A percentile compares a stretch with the other conserved stretches of the same genome.
Evolutionary conservation across 1,284 basidiomycete genomes (phyloP).

Genomic region (Pyrrhoderma lamaoense): DNA sequence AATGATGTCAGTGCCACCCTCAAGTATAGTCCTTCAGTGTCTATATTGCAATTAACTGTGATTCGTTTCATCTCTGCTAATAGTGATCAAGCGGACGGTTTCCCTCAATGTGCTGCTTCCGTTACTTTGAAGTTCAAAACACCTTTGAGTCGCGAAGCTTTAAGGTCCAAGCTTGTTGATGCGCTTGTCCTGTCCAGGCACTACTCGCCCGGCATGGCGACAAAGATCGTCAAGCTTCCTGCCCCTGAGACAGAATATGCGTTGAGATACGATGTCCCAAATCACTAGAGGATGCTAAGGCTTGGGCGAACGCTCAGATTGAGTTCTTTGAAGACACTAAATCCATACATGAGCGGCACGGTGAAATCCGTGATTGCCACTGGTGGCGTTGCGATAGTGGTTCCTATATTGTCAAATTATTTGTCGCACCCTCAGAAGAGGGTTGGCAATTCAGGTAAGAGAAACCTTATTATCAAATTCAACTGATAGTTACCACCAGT

Average conservation of each 20-base stretch:
- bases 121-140: not conserved
- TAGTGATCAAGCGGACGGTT: not conserved
- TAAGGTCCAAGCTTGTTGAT: not conserved
- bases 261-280: constrained; percentile 16
- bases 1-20: not conserved
- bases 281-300: constrained; percentile 2
- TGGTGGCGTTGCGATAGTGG: constrained; percentile 12
- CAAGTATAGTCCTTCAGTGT: too few species aligned
- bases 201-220: constrained; percentile 15
- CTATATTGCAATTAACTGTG: not conserved
- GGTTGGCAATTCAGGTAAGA: constrained; percentile 15
- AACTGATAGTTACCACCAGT: not conserved
- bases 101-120: not conserved
- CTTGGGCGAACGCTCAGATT: constrained; percentile 14
- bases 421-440: constrained; percentile 13
- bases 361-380: constrained; percentile 7
- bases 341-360: constrained; percentile 11
- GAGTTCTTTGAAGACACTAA: constrained; percentile 15
- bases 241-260: constrained; percentile 11
- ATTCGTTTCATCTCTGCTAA: not conserved
- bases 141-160: not conserved
- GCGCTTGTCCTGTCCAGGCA: constrained; percentile 9
- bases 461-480: not conserved
- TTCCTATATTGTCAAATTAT: constrained; percentile 12
- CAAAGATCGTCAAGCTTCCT: constrained; percentile 7